Evolutionary conservation across 495 filamentous ascomycete genomes (phyloP), one percentile per base, ranked within the genome.

Genomic region (Penicillium turbatum): DNA sequence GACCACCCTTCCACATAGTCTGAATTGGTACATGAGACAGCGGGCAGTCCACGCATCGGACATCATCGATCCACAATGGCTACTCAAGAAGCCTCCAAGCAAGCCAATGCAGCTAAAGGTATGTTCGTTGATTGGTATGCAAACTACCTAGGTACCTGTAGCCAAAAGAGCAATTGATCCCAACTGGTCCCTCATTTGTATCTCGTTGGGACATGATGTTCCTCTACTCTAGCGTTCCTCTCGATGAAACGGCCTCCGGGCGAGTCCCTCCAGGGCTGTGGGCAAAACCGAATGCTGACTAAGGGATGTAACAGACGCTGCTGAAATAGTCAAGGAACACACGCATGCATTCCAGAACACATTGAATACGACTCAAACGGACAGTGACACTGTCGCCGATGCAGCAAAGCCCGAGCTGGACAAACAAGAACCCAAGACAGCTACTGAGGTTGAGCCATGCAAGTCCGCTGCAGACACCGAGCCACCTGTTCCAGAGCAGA

Each of bases 21-120:
- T 32, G 24, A 24, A 12, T 32, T 31, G 16, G 16, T 40, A 48
- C 32, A 3, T 27, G 15, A 50, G 21, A 24, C 2, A 24, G 21
- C 19, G 30, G 41, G 49, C 61, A 32, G 44, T 48, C 36, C 41
- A 24, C 10, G 43, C 35, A 34, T 59, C 44, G 61, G 55, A 66
- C 58, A 62, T 64, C 61, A 64, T 62, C 55, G 42, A 59, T 64
- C 36, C 39, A 64, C 47, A 53, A 72, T 72, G 69, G 58, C 68
- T 40, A 63, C 57, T 40, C 60, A 63, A 55, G 53, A 51, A 24
- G 53, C 41, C 17, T 42, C 37, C 29, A 39, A 31, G 44, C 40
- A 57, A 12, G 56, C 36, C 45, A 24, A 60, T 49, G 16, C 53
- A 19, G 43, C 47, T 45, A 30, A 60, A 44, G 66, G 71, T 72